Evolutionary conservation across 192 early-diverging fungal genomes (phyloP).

Genomic region (Chytriomyces sp.): DNA sequence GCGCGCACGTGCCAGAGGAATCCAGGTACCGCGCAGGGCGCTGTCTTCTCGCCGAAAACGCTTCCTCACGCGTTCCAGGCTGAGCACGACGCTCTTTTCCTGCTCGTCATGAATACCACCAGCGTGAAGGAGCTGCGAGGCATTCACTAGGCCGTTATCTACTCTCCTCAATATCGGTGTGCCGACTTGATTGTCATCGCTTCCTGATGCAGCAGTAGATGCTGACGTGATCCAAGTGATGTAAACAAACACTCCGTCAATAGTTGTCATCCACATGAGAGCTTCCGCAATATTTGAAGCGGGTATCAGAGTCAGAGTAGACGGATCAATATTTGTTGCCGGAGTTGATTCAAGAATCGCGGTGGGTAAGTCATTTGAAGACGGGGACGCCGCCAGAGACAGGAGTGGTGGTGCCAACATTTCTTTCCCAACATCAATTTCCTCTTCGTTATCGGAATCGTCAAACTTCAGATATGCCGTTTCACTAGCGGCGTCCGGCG

Average conservation of each 20-base stretch:
- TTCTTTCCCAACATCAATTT: too few relatives aligned
- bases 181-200: not conserved
- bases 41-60: slow-evolving; percentile 71
- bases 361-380: too few relatives aligned
- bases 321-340: slow-evolving; percentile 19
- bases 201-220: not conserved
- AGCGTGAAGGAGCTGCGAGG: slow-evolving; percentile 78
- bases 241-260: slow-evolving; percentile 36
- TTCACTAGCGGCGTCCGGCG: too few relatives aligned
- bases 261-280: slow-evolving; percentile 34
- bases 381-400: too few relatives aligned
- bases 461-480: slow-evolving; percentile 17
- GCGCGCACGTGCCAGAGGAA: slow-evolving; percentile 82
- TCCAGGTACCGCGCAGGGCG: slow-evolving; percentile 87
- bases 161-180: slow-evolving; percentile 69
- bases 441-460: slow-evolving; percentile 1
- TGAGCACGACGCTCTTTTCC: slow-evolving; percentile 83
- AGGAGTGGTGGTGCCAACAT: too few relatives aligned
- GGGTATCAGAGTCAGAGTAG: slow-evolving; percentile 20
- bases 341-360: too few relatives aligned
- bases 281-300: slow-evolving; percentile 16
- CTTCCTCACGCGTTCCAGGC: slow-evolving; percentile 78
- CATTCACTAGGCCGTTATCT: slow-evolving; percentile 87
- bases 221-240: slow-evolving; percentile 39
- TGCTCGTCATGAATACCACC: slow-evolving; percentile 84